Conservation (phyloP, 768 basidiomycete genomes). For the Termitomyces sp. region DNA sequence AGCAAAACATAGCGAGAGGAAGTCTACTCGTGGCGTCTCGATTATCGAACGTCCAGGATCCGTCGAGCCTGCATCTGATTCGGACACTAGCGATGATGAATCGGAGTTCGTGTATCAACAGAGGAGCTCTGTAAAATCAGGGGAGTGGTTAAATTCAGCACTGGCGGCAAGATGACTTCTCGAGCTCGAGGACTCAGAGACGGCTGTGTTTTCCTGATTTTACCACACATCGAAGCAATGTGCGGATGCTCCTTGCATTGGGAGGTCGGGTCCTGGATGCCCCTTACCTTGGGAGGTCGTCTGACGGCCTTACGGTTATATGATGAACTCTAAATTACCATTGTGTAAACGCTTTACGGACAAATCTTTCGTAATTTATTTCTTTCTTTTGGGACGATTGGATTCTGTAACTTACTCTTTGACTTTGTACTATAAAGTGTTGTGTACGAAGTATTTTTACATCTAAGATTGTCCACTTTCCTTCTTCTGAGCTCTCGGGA, state of each 20-base stretch:
- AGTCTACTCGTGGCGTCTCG: conserved; percentile 4
- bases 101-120: neutral
- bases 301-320: neutral
- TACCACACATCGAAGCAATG: neutral
- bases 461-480: too few relatives aligned
- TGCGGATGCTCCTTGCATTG: neutral
- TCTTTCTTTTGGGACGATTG: neutral
- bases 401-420: neutral
- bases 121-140: too few relatives aligned
- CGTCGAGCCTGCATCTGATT: conserved; percentile 1
- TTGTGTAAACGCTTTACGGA: neutral
- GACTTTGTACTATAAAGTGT: neutral
- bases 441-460: too few relatives aligned
- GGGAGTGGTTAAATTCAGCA: neutral
- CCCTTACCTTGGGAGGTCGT: neutral
- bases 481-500: too few relatives aligned
- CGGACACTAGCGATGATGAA: neutral
- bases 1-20: conserved; percentile 9
- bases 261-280: neutral
- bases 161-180: neutral
- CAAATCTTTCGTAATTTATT: neutral
- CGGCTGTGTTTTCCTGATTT: neutral
- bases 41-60: conserved; percentile 13
- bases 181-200: neutral
- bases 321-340: neutral